Evolutionary conservation across 2,329 filamentous ascomycete species (phyloP).

Genomic region (Verticillium albo-atrum): DNA sequence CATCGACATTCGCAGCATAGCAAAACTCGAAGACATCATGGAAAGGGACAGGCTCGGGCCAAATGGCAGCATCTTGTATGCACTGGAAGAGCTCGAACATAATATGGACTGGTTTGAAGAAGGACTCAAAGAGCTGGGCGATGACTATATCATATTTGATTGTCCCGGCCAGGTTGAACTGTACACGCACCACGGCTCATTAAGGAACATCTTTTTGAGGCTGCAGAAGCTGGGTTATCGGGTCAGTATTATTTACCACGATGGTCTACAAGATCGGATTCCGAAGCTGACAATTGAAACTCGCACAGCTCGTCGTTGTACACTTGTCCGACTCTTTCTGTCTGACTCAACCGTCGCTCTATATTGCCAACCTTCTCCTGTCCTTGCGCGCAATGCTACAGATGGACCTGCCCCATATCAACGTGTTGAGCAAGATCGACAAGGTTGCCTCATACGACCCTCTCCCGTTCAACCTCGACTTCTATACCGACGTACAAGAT

Average conservation of each 20-base stretch:
- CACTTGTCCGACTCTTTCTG: slow-evolving; percentile 94
- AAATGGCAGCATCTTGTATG: slow-evolving; percentile 89
- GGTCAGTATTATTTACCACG: slow-evolving; percentile 48
- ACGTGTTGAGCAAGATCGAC: slow-evolving; percentile 96
- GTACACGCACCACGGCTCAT: slow-evolving; percentile 89
- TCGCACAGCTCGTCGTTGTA: slow-evolving; percentile 74
- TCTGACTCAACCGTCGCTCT: slow-evolving; percentile 87
- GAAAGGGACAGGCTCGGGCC: slow-evolving; percentile 82
- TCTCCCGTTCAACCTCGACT: slow-evolving; percentile 92
- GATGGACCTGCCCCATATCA: slow-evolving; percentile 93
- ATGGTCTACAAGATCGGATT: not conserved
- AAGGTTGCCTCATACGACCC: slow-evolving; percentile 81
- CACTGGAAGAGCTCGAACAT: slow-evolving; percentile 89
- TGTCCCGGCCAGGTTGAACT: slow-evolving; percentile 96
- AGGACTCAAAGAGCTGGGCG: slow-evolving; percentile 71
- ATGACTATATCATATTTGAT: slow-evolving; percentile 93
- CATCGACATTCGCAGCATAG: slow-evolving; percentile 82
- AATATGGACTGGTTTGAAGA: slow-evolving; percentile 91
- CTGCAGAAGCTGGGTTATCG: slow-evolving; percentile 89
- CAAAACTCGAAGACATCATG: slow-evolving; percentile 95
- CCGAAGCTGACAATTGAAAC: not conserved
- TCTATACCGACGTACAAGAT: slow-evolving; percentile 96
- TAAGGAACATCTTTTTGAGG: slow-evolving; percentile 87
- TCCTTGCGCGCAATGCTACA: slow-evolving; percentile 96
- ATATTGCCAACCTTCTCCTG: slow-evolving; percentile 89